Evolutionary conservation across 1,139 yeast species (phyloP).

Genomic region (Debaryomycetaceae sp.): DNA sequence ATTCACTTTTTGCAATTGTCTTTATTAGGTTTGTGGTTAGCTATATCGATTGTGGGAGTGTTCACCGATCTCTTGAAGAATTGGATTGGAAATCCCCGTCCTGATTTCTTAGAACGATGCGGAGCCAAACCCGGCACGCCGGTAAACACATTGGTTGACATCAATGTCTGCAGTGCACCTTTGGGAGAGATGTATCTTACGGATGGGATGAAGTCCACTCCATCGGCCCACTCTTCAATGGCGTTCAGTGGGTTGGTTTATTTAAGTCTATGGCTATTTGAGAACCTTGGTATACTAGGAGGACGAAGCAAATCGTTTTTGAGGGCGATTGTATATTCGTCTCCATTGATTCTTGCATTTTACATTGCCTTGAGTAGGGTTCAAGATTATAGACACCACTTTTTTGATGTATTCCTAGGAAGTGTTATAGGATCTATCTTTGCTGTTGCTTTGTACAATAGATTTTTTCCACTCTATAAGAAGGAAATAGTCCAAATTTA

Average conservation of each 20-base stretch:
- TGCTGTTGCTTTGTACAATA: neutral
- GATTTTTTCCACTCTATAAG: neutral
- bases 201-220: conserved; percentile 79
- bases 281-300: conserved; percentile 37
- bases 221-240: conserved; percentile 76
- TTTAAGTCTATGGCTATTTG: conserved; percentile 59
- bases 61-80: conserved; percentile 66
- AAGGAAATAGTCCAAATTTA: too few relatives aligned
- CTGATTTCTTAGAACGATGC: conserved; percentile 75
- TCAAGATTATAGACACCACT: conserved; percentile 78
- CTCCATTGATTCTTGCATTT: conserved; percentile 32
- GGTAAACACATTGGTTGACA: conserved; percentile 32
- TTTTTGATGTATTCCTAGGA: conserved; percentile 64
- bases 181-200: conserved; percentile 48
- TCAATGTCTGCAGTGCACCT: conserved; percentile 36
- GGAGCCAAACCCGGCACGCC: conserved; percentile 42
- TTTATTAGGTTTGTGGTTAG: conserved; percentile 48
- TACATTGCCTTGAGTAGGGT: conserved; percentile 60
- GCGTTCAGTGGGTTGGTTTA: conserved; percentile 67
- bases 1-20: conserved; percentile 34
- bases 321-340: conserved; percentile 11
- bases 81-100: conserved; percentile 79
- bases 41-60: conserved; percentile 52
- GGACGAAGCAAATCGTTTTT: conserved; percentile 12
- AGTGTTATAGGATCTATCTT: conserved; percentile 7